Percentiles rank a stretch among this genome's conserved stretches.
phyloP scores from a whole-genome alignment of 2,329 filamentous ascomycete genomes.

The Colletotrichum musae region DNA sequence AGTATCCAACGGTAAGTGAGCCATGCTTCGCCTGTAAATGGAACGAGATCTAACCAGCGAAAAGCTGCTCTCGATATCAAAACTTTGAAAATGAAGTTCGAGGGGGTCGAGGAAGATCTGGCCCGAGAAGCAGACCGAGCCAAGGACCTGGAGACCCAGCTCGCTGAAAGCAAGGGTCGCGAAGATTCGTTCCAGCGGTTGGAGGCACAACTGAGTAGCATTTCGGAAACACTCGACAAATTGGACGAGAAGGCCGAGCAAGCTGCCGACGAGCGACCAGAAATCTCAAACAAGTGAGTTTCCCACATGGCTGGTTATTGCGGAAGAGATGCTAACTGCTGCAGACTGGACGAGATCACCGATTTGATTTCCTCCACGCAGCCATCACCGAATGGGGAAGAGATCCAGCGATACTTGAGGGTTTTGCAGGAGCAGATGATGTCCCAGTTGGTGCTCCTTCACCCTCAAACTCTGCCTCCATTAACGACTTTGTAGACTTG shows the following conservation, averaged over 20 bases:
- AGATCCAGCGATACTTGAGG: background rate
- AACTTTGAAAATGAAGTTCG: conserved; percentile 2
- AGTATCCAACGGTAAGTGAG: conserved; percentile 3
- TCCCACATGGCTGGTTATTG: too few species aligned
- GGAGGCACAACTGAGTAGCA: conserved; percentile 3
- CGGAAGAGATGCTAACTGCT: background rate
- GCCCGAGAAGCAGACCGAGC: conserved; percentile 2
- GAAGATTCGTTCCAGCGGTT: conserved; percentile 1
- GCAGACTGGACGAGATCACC: conserved; percentile 25
- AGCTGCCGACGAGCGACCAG: background rate
- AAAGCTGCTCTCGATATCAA: conserved; percentile 3
- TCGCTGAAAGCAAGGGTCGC: background rate
- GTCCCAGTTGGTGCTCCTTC: background rate
- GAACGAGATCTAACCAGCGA: background rate
- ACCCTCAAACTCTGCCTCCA: background rate
- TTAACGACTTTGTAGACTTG: background rate
- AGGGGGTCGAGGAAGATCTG: conserved; percentile 1
- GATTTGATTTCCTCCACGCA: background rate
- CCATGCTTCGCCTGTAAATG: too few species aligned
- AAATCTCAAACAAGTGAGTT: conserved; percentile 9
- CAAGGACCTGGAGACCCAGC: conserved; percentile 13
- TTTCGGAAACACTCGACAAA: conserved; percentile 7
- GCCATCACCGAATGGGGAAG: background rate
- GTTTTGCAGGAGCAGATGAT: conserved; percentile 14
- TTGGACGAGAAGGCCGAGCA: conserved; percentile 8